Base-by-base conservation (phyloP, 2,329 filamentous ascomycete species). In the Cladosporium sp. region DNA sequence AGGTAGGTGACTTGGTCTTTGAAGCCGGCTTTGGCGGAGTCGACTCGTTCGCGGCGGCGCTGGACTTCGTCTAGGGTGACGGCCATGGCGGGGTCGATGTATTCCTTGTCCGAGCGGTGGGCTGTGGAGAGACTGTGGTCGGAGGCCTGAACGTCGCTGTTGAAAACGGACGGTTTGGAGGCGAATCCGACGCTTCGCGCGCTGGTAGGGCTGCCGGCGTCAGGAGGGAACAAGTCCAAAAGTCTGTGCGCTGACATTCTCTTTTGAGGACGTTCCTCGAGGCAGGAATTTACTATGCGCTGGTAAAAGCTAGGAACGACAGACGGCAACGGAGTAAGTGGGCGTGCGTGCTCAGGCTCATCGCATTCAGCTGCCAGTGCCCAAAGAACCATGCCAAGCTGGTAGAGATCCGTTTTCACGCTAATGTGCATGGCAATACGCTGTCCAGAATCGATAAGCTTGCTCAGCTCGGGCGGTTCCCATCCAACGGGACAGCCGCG, bases 321-420 rank as follows among this genome's bases (percentile, higher is more conserved):
- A 5, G 82, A 70, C 22, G 68, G 66, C 4, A 76, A 72, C 9
- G 86, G 71, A 18, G 73, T 74, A 55, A 95, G 71, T 0, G 91
- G 91, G 16, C 88, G 81, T 40, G 79, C 80, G 16, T 81, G 78
- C 67, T 97, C 93, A 1, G 93, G 93, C 63, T 97, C 92, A 63
- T 97, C 92, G 52, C 91, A 82, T 59, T 92, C 82, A 65, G 86
- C 86, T 1, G 89, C 92, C 43, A 98, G 74, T 18, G 89, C 89
- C 89, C 92, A 98, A 2, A 98, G 74, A 2, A 95, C 90, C 93
- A 98, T 98, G 4, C 93, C 93, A 4, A 97, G 79, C 70, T 98
- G 93, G 64, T 87, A 98, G 1, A 98, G 76, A 70, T 98, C 93
- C 0, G 92, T 95, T 71, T 98, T 98, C 66, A 96, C 90, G 10